phyloP scores from a whole-genome alignment of 2,329 filamentous ascomycete genomes.

The Beauveria pseudobassiana region DNA sequence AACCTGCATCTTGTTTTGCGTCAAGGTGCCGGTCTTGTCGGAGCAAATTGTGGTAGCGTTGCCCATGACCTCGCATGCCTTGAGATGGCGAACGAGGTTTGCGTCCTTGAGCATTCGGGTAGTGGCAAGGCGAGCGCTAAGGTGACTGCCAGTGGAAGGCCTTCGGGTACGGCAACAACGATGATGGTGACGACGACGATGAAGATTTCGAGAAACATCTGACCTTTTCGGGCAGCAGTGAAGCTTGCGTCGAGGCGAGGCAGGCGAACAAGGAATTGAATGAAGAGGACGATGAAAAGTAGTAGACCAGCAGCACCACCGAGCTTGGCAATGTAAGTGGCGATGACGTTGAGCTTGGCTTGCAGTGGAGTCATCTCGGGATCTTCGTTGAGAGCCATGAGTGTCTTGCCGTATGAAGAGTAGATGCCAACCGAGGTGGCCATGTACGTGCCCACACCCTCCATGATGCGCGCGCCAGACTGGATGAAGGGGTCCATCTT shows the following conservation, averaged over 20 bases:
- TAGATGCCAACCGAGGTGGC: slow-evolving; percentile 66
- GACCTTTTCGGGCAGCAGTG: slow-evolving; percentile 66
- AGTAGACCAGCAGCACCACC: slow-evolving; percentile 70
- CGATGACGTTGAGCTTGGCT: slow-evolving; percentile 66
- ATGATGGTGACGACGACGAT: slow-evolving; percentile 75
- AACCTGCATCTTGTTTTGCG: slow-evolving; percentile 63
- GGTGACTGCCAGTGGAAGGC: slow-evolving; percentile 69
- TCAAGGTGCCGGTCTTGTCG: slow-evolving; percentile 61
- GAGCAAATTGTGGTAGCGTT: slow-evolving; percentile 67
- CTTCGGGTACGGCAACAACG: slow-evolving; percentile 72
- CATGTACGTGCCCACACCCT: slow-evolving; percentile 68
- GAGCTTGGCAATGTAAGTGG: slow-evolving; percentile 70
- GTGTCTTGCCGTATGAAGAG: slow-evolving; percentile 67
- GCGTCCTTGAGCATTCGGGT: slow-evolving; percentile 71
- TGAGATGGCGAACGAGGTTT: slow-evolving; percentile 68
- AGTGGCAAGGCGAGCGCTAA: slow-evolving; percentile 67
- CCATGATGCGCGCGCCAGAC: slow-evolving; percentile 71
- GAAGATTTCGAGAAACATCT: slow-evolving; percentile 67
- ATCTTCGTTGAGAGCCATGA: slow-evolving; percentile 66
- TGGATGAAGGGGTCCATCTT: slow-evolving; percentile 82
- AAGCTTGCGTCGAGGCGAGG: slow-evolving; percentile 37
- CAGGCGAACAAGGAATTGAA: slow-evolving; percentile 72
- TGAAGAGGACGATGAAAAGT: slow-evolving; percentile 78
- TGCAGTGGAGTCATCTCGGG: slow-evolving; percentile 71
- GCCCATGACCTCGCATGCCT: slow-evolving; percentile 75